Base-by-base conservation (phyloP, 1,139 yeast species). In the Geotrichum phurueaensis region DNA sequence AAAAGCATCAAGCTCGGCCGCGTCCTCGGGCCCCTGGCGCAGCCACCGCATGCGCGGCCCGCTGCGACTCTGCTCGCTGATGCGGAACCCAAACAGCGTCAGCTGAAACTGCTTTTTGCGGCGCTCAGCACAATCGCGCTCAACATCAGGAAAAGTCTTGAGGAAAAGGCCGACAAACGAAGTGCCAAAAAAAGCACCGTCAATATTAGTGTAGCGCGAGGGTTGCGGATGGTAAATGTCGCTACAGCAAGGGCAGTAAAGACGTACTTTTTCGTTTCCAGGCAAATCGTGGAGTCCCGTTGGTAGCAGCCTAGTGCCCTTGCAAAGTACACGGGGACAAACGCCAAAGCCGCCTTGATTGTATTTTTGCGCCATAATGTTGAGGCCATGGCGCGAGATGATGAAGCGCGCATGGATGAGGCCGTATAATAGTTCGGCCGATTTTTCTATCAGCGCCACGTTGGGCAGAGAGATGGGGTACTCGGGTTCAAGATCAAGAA, bases 1-100 rank as follows among this genome's bases (percentile, higher is more conserved):
- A 50, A 58, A 58, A 15, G 50, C 59, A 10, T 60, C 60, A 43
- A 57, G 48, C 33, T 62, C 64, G n/a, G 23, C 53, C 12, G 39
- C 33, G 43, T 63, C 63, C 22, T 78, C 79, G 0, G 97, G 97
- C 65, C 81, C 79, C 73, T 84, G 84, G 67, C 98, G 83, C 64
- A 94, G 78, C 99, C 99, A 94, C 69, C 82, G 84, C 99, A 94
- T 94, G 68, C 98, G 80, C 13, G 96, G 95, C 0, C 99, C 99
- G 56, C 89, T 82, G 23, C 81, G 78, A 59, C 96, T 87, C 60
- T 77, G 71, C 70, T 89, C 96, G 68, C 88, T 84, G 50, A 94
- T 80, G 66, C 83, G 84, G 76, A 95, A 94, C 0, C 99, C 99
- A 76, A 89, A 95, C 58, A 92, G 81, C 70, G 86, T 88, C 70